These are phyloP conservation scores for Acacia pycnantha DNA, from an alignment of 331 rosid genomes.

Conservation along the genomic window DNA sequence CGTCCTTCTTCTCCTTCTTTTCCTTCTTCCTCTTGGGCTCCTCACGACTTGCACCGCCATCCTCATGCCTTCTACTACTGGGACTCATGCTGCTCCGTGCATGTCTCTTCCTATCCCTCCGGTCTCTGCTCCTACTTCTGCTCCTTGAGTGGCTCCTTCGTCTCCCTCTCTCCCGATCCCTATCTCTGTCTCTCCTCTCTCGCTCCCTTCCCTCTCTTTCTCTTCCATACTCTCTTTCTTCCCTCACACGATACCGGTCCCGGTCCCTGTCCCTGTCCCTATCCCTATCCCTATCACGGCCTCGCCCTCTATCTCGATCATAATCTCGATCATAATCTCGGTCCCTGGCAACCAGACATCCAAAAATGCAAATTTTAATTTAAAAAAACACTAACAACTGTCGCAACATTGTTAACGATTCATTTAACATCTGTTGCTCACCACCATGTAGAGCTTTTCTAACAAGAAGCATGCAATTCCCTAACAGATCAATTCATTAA, in stretches of 20 bases:
- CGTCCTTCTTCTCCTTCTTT: slow-evolving; percentile 65
- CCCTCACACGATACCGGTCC: slow-evolving; percentile 73
- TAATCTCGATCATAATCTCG: slow-evolving; percentile 75
- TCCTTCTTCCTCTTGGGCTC: slow-evolving; percentile 86
- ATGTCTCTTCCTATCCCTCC: slow-evolving; percentile 80
- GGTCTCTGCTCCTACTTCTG: slow-evolving; percentile 84
- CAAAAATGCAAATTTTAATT: neutral
- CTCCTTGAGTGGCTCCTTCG: slow-evolving; percentile 87
- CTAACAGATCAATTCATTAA: neutral
- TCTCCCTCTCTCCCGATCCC: slow-evolving; percentile 66
- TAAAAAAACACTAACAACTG: neutral
- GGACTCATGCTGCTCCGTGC: slow-evolving; percentile 66
- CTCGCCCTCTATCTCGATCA: slow-evolving; percentile 60
- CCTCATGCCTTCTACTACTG: slow-evolving; percentile 71
- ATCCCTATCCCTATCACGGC: slow-evolving; percentile 64
- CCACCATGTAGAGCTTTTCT: neutral
- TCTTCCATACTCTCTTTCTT: slow-evolving; percentile 31
- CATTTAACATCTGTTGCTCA: neutral
- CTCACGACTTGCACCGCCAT: slow-evolving; percentile 41
- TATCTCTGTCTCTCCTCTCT: slow-evolving; percentile 19
- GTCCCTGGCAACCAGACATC: slow-evolving; percentile 54
- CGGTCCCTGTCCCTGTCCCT: slow-evolving; percentile 50
- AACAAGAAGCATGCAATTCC: neutral
- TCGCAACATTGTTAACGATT: neutral
- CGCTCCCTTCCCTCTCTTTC: slow-evolving; percentile 48